Evolutionary conservation across 495 filamentous ascomycete genomes (phyloP).

Genomic region (Aspergillus nidulans): DNA sequence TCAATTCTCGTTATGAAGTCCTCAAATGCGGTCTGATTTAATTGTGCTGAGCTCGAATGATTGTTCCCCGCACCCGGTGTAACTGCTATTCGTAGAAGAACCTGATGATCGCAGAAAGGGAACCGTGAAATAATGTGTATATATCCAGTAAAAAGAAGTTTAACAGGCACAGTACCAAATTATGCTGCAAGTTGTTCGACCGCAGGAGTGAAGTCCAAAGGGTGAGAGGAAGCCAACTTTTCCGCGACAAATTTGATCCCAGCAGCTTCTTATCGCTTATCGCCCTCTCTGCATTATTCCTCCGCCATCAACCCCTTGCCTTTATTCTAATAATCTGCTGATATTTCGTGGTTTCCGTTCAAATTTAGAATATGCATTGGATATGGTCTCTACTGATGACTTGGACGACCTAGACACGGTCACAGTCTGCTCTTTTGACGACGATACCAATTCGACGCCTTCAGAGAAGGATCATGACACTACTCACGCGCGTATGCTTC

Average conservation of each 20-base stretch:
- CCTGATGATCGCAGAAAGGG: background rate
- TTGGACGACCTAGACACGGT: conserved; percentile 22
- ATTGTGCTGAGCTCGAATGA: background rate
- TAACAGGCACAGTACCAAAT: no score
- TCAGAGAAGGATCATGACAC: conserved; percentile 13
- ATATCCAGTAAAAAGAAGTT: background rate
- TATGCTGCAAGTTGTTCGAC: background rate
- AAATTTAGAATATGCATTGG: background rate
- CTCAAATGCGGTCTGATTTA: background rate
- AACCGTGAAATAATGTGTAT: background rate
- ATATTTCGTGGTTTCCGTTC: background rate
- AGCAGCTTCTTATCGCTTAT: conserved; percentile 17
- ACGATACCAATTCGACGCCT: conserved; percentile 34
- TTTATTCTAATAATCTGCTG: background rate
- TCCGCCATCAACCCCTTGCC: background rate
- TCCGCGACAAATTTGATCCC: conserved; percentile 12
- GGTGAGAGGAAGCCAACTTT: conserved; percentile 7
- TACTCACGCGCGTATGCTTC: conserved; percentile 12
- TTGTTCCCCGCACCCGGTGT: conserved; percentile 19
- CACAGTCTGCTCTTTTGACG: conserved; percentile 34
- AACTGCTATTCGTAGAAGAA: background rate
- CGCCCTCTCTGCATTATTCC: conserved; percentile 10
- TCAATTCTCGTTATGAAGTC: conserved; percentile 1
- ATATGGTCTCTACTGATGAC: conserved; percentile 21
- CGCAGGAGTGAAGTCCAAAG: background rate